Base-by-base conservation (phyloP, 306 rosid species). In the Malus asiatica region DNA sequence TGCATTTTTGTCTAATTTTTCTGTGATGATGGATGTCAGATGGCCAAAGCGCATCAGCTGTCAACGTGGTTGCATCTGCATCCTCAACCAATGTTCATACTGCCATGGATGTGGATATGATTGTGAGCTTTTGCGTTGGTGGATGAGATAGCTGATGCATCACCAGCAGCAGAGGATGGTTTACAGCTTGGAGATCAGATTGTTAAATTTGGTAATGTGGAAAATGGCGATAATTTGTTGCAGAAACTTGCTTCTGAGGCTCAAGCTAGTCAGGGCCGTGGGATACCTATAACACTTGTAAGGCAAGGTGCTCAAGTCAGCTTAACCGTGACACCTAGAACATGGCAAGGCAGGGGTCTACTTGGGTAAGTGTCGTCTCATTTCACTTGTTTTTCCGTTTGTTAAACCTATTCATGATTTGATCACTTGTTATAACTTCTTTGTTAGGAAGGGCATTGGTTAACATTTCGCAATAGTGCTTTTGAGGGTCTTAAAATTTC, bases 161-260 rank as follows among this genome's bases (percentile, higher is more conserved):
- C 99, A 3, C 97, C 99, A 14, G 96, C 97, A 29, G 96, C 89
- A 22, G 97, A 88, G 83, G 97, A 88, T 86, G 97, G 97, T 64
- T 86, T 95, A 70, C 97, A 90, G 72, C 89, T 95, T 73, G 97
- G 97, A 61, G 97, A 95, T 80, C 99, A 89, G 87, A 91, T 95
- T 82, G 71, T 90, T 85, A 92, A 89, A 80, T 88, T 89, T 78
- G 97, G 97, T 68, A 76, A 46, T 75, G 99, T 95, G 23, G 97
- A 95, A 74, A 97, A 86, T 44, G 93, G 97, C 63, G 96, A 89
- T 57, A 80, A 87, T 83, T 82, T 95, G 90, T 76, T 79, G 76
- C 92, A 80, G 58, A 89, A 86, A 78, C 90, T 95, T 60, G 88
- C 92, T 73, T 85, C 90, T 20, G 99, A 92, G 88, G 78, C 88